Percentiles rank a stretch among this genome's conserved stretches.
phyloP scores from a whole-genome alignment of 768 basidiomycete species.

The Lactifluus rugatus region DNA sequence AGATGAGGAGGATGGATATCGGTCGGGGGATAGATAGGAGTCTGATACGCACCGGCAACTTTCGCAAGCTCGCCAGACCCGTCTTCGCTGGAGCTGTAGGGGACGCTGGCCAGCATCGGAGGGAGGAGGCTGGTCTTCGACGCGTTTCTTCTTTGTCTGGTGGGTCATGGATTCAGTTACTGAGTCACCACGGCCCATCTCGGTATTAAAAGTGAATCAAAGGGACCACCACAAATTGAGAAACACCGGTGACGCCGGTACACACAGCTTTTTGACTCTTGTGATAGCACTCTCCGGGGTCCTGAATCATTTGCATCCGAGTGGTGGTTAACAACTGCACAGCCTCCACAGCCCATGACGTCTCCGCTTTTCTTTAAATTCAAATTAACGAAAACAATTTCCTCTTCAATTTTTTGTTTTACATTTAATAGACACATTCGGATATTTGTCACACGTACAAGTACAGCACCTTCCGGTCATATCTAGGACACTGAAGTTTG shows the following conservation, averaged over 20 bases:
- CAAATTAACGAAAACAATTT: too few relatives aligned
- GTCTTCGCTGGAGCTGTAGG: conserved; percentile 62
- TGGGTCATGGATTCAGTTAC: conserved; percentile 31
- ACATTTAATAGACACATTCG: too few relatives aligned
- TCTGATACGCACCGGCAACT: conserved; percentile 58
- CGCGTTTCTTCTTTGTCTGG: conserved; percentile 72
- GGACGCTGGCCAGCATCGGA: conserved; percentile 57
- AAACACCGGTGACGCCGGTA: not conserved
- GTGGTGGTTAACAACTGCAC: not conserved
- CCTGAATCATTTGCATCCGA: not conserved
- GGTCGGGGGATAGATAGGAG: conserved; percentile 17
- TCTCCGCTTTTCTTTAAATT: too few relatives aligned
- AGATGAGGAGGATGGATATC: conserved; percentile 8
- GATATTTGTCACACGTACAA: too few relatives aligned
- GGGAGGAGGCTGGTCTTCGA: conserved; percentile 40
- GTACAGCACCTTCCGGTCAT: too few relatives aligned
- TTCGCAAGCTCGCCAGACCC: conserved; percentile 88
- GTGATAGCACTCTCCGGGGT: not conserved
- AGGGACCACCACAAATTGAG: conserved; percentile 2
- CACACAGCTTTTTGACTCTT: not conserved
- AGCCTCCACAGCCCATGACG: too few relatives aligned
- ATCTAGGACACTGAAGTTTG: too few relatives aligned
- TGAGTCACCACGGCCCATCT: conserved; percentile 18
- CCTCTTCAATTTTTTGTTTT: too few relatives aligned
- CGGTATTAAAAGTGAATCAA: conserved; percentile 5